phyloP scores from a whole-genome alignment of 148 eudicot species.

The Rhododendron molle region DNA sequence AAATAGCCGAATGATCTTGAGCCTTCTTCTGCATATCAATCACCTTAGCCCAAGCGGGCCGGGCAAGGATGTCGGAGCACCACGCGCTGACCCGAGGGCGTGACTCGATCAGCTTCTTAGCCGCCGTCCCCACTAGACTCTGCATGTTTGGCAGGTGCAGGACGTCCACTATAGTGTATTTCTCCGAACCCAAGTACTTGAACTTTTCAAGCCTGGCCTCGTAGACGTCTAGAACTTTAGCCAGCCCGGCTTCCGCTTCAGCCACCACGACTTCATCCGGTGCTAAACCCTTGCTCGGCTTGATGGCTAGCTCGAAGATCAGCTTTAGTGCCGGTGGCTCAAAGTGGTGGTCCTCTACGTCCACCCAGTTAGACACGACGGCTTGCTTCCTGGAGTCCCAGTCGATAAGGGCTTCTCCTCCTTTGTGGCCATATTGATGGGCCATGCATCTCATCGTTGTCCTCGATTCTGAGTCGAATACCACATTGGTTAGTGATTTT shows the following conservation, averaged over 20 bases:
- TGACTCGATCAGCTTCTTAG: conserved; percentile 16
- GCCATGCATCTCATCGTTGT: conserved; percentile 33
- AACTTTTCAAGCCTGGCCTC: conserved; percentile 23
- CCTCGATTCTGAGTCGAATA: conserved; percentile 29
- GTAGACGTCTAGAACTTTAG: conserved; percentile 27
- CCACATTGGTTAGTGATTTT: not conserved
- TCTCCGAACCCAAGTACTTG: conserved; percentile 26
- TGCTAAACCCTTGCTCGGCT: not conserved
- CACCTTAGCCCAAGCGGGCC: conserved; percentile 28
- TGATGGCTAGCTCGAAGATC: conserved; percentile 7
- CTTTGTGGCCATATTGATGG: conserved; percentile 10
- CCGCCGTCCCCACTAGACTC: conserved; percentile 9
- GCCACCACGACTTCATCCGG: not conserved
- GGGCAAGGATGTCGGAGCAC: conserved; percentile 21
- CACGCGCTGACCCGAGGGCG: conserved; percentile 23
- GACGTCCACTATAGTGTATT: conserved; percentile 22
- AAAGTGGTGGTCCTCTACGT: conserved; percentile 34
- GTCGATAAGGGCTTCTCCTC: conserved; percentile 19
- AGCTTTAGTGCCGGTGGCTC: conserved; percentile 15
- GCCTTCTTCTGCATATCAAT: conserved; percentile 14
- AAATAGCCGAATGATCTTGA: not conserved
- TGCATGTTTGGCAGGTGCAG: conserved; percentile 28
- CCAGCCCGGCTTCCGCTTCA: conserved; percentile 11
- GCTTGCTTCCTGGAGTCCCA: conserved; percentile 25
- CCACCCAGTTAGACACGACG: conserved; percentile 27